A percentile compares a stretch with the other conserved stretches of the same genome.
phyloP scores from a whole-genome alignment of 768 basidiomycete genomes.

The Auricularia sp. region DNA sequence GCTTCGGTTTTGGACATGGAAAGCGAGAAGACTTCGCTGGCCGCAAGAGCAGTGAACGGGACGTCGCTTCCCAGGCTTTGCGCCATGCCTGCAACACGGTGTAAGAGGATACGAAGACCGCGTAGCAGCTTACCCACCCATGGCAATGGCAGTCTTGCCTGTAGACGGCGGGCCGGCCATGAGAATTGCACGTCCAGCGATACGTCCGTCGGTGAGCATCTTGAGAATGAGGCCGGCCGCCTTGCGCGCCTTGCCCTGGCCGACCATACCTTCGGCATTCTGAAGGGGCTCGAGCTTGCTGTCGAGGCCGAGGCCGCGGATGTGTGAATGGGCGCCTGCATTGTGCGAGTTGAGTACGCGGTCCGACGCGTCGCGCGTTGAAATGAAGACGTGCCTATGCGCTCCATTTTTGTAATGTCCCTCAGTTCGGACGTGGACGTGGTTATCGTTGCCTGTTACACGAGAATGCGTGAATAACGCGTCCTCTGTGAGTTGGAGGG shows the following conservation, averaged over 20 bases:
- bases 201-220: conserved; percentile 94
- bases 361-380: background rate
- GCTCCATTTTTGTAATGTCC: conserved; percentile 88
- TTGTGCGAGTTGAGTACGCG: conserved; percentile 3
- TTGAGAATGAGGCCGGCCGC: conserved; percentile 96
- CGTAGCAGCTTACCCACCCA: conserved; percentile 41
- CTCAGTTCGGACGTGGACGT: conserved; percentile 71
- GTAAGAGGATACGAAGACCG: conserved; percentile 20
- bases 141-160: conserved; percentile 95
- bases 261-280: conserved; percentile 93
- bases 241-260: conserved; percentile 90
- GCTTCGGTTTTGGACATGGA: conserved; percentile 99
- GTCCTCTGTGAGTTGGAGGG: background rate
- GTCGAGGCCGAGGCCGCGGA: conserved; percentile 89
- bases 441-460: conserved; percentile 47
- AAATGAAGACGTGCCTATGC: conserved; percentile 48
- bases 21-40: conserved; percentile 94
- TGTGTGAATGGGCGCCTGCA: conserved; percentile 84
- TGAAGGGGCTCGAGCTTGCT: conserved; percentile 81
- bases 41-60: conserved; percentile 96
- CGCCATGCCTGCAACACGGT: conserved; percentile 72
- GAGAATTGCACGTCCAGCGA: conserved; percentile 91
- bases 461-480: background rate
- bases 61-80: conserved; percentile 90
- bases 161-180: conserved; percentile 97